Evolutionary conservation across 495 filamentous ascomycete species (phyloP).

Genomic region (Aspergillus leporis): DNA sequence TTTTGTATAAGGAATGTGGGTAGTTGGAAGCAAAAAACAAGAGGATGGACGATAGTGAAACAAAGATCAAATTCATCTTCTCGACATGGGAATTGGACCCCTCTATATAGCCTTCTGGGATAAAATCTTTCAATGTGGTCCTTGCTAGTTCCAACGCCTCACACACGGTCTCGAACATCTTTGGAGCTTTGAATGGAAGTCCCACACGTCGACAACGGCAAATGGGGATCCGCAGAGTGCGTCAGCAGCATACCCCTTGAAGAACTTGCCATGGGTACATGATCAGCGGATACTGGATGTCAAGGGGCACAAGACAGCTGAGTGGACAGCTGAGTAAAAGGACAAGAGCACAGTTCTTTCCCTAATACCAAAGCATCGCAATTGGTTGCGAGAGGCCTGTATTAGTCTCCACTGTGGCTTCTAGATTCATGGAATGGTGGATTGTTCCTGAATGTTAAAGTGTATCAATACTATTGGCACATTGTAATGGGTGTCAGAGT

Average conservation of each 20-base stretch:
- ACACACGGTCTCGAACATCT: background rate
- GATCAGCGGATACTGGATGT: background rate
- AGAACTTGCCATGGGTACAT: background rate
- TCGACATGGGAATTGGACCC: background rate
- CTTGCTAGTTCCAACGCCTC: background rate
- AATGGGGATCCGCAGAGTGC: background rate
- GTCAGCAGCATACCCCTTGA: background rate
- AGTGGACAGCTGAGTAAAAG: background rate
- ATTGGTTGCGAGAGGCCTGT: background rate
- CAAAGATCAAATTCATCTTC: background rate
- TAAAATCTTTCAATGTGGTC: background rate
- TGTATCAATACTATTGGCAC: background rate
- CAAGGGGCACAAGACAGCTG: background rate
- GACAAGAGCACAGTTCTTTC: background rate
- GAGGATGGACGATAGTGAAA: background rate
- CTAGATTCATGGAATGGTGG: background rate
- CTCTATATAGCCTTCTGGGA: constrained; percentile 1
- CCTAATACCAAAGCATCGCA: background rate
- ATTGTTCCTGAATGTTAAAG: background rate
- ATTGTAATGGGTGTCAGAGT: background rate
- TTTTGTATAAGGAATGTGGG: constrained; percentile 7
- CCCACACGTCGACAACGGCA: background rate
- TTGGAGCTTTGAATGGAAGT: background rate
- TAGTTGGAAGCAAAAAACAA: constrained; percentile 9
- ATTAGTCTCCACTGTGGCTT: background rate